These are phyloP conservation scores for Trypanosoma vivax DNA, from an alignment of 208 protist genomes.

Conservation along the genomic window DNA sequence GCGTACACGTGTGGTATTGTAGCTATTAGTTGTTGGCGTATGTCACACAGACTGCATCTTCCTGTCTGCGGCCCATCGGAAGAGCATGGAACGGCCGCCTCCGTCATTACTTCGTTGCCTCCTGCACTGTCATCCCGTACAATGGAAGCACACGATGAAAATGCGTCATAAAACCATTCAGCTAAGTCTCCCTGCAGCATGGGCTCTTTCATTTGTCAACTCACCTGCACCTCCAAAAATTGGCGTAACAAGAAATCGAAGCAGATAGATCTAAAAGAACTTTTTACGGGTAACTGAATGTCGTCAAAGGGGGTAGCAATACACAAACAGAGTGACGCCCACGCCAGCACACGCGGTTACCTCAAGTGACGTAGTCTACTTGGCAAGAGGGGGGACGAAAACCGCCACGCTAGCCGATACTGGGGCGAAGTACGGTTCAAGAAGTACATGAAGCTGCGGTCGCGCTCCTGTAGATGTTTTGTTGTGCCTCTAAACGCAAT, in stretches of 20 bases:
- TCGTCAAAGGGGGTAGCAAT: no score
- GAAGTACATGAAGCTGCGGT: no score
- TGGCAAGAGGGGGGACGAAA: no score
- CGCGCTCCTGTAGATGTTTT: no score
- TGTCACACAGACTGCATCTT: neutral
- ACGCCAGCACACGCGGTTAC: no score
- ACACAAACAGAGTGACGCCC: no score
- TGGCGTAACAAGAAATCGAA: neutral
- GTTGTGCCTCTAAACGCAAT: no score
- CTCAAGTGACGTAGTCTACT: no score
- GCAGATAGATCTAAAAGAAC: neutral
- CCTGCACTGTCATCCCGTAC: no score
- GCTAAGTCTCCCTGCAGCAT: neutral
- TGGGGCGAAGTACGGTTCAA: no score
- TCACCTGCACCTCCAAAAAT: neutral
- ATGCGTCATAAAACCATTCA: conserved; percentile 1
- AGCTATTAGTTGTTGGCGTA: neutral
- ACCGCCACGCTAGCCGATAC: no score
- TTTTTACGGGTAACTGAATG: neutral
- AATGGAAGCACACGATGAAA: neutral
- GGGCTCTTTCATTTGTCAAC: neutral
- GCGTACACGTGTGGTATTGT: neutral
- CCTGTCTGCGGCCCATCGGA: neutral
- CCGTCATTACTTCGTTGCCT: neutral
- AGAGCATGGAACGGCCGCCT: neutral